Evolutionary conservation across 441 rosid genomes (phyloP).

Genomic region (Syzygium malaccense): DNA sequence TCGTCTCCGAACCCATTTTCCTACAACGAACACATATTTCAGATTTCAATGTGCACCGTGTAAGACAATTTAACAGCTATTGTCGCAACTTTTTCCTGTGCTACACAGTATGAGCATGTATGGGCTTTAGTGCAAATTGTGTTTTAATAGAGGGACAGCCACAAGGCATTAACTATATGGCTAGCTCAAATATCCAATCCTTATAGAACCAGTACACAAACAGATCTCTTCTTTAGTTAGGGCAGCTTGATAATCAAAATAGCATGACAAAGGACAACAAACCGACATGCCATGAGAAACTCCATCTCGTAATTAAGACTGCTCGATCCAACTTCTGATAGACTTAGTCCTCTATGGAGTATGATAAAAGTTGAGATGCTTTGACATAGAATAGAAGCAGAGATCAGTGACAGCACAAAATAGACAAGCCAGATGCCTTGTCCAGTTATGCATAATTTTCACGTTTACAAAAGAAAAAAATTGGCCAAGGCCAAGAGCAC

Average conservation of each 20-base stretch:
- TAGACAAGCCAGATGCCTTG: neutral
- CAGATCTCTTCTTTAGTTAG: neutral
- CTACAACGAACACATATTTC: slow-evolving; percentile 26
- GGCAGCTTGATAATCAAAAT: neutral
- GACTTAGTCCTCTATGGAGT: neutral
- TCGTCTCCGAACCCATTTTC: slow-evolving; percentile 34
- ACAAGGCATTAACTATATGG: neutral
- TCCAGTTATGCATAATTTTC: neutral
- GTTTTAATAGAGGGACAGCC: neutral
- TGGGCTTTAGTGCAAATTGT: neutral
- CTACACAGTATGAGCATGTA: neutral
- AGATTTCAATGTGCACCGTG: neutral
- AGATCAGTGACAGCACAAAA: neutral
- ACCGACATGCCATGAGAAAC: neutral
- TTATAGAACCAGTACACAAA: neutral
- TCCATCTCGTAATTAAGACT: neutral
- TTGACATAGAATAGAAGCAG: neutral
- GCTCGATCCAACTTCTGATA: neutral
- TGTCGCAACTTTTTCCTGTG: neutral
- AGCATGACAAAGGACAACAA: neutral
- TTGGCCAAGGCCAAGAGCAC: neutral
- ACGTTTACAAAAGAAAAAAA: neutral
- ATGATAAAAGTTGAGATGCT: neutral
- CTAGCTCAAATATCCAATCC: neutral
- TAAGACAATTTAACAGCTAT: neutral